phyloP scores from a whole-genome alignment of 129 eudicot genomes.

The Artemisia annua region DNA sequence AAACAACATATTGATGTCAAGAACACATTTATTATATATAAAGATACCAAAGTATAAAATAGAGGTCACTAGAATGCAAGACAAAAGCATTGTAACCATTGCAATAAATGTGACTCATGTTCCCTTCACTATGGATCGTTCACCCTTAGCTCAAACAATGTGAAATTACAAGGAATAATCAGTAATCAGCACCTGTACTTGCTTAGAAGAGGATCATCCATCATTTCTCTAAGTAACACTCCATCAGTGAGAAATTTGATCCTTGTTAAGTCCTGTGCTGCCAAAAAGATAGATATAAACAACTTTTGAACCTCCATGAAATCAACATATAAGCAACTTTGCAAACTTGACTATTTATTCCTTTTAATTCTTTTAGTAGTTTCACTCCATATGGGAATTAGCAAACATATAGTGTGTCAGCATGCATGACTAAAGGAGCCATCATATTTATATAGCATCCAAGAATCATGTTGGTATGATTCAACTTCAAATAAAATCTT shows the following conservation, averaged over 20 bases:
- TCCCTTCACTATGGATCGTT: no score
- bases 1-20: constrained; percentile 1
- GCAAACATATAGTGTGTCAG: no score
- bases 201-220: constrained; percentile 96
- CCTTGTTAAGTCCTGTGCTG: constrained; percentile 77
- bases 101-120: no score
- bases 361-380: not conserved
- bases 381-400: no score
- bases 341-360: not conserved
- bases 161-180: no score
- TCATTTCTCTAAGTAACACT: constrained; percentile 94
- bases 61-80: no score
- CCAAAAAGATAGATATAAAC: constrained; percentile 34
- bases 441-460: not conserved
- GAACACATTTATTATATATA: not conserved
- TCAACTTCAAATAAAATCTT: constrained; percentile 28
- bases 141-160: no score
- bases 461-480: no score
- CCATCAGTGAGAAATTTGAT: constrained; percentile 97
- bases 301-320: constrained; percentile 27
- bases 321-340: constrained; percentile 5
- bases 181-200: constrained; percentile 68
- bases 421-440: no score
- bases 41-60: not conserved
- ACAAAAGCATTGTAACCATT: no score